Evolutionary conservation across 2,329 filamentous ascomycete species (phyloP), one percentile per base, ranked within the genome.

Genomic region (Cordyceps fumosorosea): DNA sequence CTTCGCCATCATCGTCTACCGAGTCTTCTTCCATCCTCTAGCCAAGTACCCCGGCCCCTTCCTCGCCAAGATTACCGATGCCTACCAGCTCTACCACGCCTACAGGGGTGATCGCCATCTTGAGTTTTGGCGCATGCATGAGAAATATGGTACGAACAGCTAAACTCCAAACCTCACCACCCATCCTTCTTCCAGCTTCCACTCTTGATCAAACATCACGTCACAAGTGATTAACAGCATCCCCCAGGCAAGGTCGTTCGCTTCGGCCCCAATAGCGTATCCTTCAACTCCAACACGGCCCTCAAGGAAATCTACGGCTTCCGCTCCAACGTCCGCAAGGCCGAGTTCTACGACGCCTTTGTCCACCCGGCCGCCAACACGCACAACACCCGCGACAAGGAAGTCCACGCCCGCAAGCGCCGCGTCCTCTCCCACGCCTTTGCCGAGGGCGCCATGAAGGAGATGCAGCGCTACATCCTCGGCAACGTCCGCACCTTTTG

Each of bases 41-140:
- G 80, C 85, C 20, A 84, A 82, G 63, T 87, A 88, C 65, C 87
- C 86, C 1, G 87, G 86, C 1, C 87, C 87, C 0, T 75, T 87
- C 54, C 70, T 88, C 48, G 85, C 84, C 62, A 87, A 84, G 69
- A 73, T 88, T 66, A 86, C 85, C n/a, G 80, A 86, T 67, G 83
- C 77, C 66, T 83, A 87, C 68, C 84, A 87, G 71, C 81, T 89
- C 34, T 93, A 90, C 72, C 86, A 91, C 67, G 88, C 89, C 54
- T 89, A 86, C 75, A 87, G 84, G 69, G 90, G 89, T 58, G 86
- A 89, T 66, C 82, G 89, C 1, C 89, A 93, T 70, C 80, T 93
- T 20, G 85, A 89, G 69, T 87, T 91, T 69, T 86, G 86, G 77
- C 79, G 82, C 34, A 79, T 88, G 67, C 91, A 96, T 72, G 77